Percentiles rank a stretch among this genome's conserved stretches.
Conservation (phyloP, 805 yeast genomes). For the Wickerhamiella sergipiensis region DNA sequence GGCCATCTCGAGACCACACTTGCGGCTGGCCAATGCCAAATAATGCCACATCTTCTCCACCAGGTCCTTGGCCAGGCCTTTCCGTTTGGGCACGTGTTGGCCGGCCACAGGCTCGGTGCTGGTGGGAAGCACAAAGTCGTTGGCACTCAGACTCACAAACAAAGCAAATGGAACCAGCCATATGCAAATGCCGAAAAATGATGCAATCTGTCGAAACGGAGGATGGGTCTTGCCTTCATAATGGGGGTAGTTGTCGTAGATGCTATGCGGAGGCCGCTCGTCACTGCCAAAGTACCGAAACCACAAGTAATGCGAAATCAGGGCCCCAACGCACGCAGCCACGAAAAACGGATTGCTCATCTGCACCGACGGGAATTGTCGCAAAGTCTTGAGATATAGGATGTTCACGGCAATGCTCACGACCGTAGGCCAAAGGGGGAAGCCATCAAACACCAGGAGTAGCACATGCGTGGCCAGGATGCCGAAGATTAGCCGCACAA, state of each 20-base stretch:
- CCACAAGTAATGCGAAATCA: constrained; percentile 80
- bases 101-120: constrained; percentile 8
- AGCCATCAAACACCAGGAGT: constrained; percentile 58
- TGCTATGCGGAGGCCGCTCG: constrained; percentile 41
- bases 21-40: constrained; percentile 33
- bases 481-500: constrained; percentile 47
- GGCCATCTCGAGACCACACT: constrained; percentile 54
- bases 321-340: constrained; percentile 54
- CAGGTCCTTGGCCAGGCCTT: constrained; percentile 14
- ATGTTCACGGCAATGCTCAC: constrained; percentile 59
- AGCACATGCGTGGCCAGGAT: constrained; percentile 43
- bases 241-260: constrained; percentile 33
- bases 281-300: constrained; percentile 68
- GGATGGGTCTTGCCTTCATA: constrained; percentile 58
- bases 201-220: constrained; percentile 78
- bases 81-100: constrained; percentile 5
- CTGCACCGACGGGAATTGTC: constrained; percentile 71
- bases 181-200: constrained; percentile 83
- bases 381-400: constrained; percentile 64
- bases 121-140: constrained; percentile 72
- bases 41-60: constrained; percentile 21
- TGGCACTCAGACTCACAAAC: constrained; percentile 83
- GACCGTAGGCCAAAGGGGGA: constrained; percentile 56
- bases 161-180: constrained; percentile 92
- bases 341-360: constrained; percentile 60